Evolutionary conservation across 1,284 basidiomycete species (phyloP).

Genomic region (Naganishia cerealis): DNA sequence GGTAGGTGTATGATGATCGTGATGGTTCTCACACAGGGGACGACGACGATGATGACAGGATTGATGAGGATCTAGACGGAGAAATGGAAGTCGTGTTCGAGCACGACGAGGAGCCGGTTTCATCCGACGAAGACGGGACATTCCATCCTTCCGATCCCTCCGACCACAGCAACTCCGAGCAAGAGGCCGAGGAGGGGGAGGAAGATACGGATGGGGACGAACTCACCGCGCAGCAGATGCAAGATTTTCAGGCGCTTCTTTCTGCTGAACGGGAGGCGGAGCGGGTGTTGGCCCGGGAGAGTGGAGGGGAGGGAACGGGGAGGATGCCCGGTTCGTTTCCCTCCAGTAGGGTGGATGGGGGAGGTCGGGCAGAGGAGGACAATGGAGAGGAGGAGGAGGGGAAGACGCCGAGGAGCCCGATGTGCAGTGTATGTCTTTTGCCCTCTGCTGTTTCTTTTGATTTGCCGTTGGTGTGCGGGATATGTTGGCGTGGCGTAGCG

Average conservation of each 20-base stretch:
- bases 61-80: conserved; percentile 35
- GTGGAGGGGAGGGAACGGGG: neutral
- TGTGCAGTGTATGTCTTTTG: conserved; percentile 13
- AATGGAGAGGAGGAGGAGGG: conserved; percentile 2
- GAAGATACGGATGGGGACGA: neutral
- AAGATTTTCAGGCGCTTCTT: conserved; percentile 14
- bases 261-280: conserved; percentile 5
- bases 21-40: conserved; percentile 24
- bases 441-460: neutral
- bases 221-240: conserved; percentile 4
- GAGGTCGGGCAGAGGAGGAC: conserved; percentile 2
- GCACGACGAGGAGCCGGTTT: conserved; percentile 34
- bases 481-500: too few relatives aligned
- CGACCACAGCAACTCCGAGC: neutral
- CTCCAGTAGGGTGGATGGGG: neutral
- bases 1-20: conserved; percentile 14
- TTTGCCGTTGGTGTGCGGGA: neutral
- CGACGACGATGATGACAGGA: conserved; percentile 30
- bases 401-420: neutral
- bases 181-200: conserved; percentile 29
- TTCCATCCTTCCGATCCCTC: neutral
- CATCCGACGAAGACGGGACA: conserved; percentile 9
- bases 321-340: conserved; percentile 6
- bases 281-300: neutral
- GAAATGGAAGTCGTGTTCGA: conserved; percentile 39